Evolutionary conservation across 192 early-diverging fungal species (phyloP).

Genomic region (Coemansia aciculifera): DNA sequence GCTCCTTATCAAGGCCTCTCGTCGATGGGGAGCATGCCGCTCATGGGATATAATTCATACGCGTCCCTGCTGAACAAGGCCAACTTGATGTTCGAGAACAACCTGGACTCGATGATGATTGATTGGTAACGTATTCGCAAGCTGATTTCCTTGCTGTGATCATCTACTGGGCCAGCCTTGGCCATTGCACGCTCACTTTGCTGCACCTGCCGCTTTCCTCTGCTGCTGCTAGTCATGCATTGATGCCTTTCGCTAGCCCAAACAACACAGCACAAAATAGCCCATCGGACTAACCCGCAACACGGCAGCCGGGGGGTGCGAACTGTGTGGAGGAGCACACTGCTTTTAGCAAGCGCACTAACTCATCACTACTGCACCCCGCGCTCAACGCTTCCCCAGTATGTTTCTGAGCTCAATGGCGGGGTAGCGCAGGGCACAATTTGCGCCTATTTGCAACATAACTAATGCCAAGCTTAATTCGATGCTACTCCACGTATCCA

Average conservation of each 20-base stretch:
- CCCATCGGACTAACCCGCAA: background rate
- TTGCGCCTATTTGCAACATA: background rate
- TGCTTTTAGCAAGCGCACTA: background rate
- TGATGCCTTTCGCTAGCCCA: background rate
- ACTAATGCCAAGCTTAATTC: background rate
- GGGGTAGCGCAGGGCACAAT: background rate
- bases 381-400: background rate
- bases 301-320: background rate
- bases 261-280: background rate
- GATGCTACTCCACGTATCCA: background rate
- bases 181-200: background rate
- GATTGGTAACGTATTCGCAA: slow-evolving; percentile 57
- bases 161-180: background rate
- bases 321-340: background rate
- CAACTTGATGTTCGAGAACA: slow-evolving; percentile 66
- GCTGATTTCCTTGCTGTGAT: background rate
- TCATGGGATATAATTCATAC: slow-evolving; percentile 57
- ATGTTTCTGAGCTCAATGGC: background rate
- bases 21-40: slow-evolving; percentile 22
- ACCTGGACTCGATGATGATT: slow-evolving; percentile 67
- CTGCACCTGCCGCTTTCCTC: background rate
- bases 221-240: background rate
- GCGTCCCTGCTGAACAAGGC: slow-evolving; percentile 72
- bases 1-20: slow-evolving; percentile 24
- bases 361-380: background rate